phyloP scores from a whole-genome alignment of 768 basidiomycete genomes.

The Auriscalpium microsporum region DNA sequence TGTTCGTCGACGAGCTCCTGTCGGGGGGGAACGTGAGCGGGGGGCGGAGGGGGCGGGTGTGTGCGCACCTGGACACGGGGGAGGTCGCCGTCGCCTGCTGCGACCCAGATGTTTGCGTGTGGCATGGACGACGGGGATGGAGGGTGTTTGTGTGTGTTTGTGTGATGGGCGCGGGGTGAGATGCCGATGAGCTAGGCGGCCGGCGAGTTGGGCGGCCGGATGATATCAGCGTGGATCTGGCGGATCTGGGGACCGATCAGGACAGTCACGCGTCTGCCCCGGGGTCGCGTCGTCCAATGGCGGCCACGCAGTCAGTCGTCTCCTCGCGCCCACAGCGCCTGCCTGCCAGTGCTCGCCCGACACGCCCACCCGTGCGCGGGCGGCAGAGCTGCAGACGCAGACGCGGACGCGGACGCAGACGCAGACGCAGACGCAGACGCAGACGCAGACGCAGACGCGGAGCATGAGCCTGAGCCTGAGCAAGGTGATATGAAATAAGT shows the following conservation, averaged over 20 bases:
- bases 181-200: neutral
- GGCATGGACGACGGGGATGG: neutral
- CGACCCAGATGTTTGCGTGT: slow-evolving; percentile 72
- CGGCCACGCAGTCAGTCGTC: no score
- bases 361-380: no score
- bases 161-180: neutral
- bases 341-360: no score
- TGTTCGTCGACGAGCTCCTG: slow-evolving; percentile 29
- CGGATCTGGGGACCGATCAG: slow-evolving; percentile 13
- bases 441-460: no score
- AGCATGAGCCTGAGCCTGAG: no score
- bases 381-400: no score
- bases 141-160: neutral
- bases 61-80: slow-evolving; percentile 53
- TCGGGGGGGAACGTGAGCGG: neutral
- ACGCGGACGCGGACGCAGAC: no score
- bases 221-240: no score
- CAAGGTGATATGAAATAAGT: neutral
- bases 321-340: no score
- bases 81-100: slow-evolving; percentile 85
- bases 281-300: no score
- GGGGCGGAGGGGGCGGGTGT: neutral
- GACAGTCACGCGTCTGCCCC: no score
- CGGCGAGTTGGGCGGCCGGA: neutral
- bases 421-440: no score